Percentiles rank a stretch among this genome's conserved stretches.
Evolutionary conservation across 257 asterid genomes (phyloP).

Genomic region (Solanum bukasovii): DNA sequence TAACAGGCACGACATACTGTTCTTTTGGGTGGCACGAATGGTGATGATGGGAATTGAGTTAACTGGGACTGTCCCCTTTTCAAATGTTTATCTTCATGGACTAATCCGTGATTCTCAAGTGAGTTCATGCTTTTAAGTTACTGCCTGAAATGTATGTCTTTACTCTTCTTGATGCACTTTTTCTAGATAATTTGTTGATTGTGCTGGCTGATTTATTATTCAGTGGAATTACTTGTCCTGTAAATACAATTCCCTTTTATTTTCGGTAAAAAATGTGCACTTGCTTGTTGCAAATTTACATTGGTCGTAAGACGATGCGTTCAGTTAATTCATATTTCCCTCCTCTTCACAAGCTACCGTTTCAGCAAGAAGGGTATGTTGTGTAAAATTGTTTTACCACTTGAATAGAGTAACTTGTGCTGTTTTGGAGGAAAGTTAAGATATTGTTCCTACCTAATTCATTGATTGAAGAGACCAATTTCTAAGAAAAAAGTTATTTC

Average conservation of each 20-base stretch:
- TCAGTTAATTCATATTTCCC: background rate
- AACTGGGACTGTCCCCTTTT: slow-evolving; percentile 86
- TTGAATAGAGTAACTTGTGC: background rate
- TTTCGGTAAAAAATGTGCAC: background rate
- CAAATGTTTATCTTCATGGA: slow-evolving; percentile 82
- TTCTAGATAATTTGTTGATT: background rate
- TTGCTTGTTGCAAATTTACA: background rate
- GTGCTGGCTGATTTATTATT: background rate
- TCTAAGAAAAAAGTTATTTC: background rate
- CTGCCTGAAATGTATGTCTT: slow-evolving; percentile 4
- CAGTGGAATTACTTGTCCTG: background rate
- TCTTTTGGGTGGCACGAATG: slow-evolving; percentile 99
- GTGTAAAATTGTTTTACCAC: background rate
- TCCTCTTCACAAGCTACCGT: background rate
- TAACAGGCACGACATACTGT: slow-evolving; percentile 92
- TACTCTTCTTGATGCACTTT: background rate
- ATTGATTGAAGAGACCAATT: background rate
- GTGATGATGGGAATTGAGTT: slow-evolving; percentile 99
- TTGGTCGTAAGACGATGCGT: background rate
- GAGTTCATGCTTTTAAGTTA: slow-evolving; percentile 20
- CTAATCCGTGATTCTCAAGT: slow-evolving; percentile 97
- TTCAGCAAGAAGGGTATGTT: background rate
- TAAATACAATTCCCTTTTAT: background rate
- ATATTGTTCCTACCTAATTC: background rate
- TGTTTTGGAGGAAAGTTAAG: background rate